Conservation (phyloP, 257 asterid species). For the Ocimum tenuiflorum region DNA sequence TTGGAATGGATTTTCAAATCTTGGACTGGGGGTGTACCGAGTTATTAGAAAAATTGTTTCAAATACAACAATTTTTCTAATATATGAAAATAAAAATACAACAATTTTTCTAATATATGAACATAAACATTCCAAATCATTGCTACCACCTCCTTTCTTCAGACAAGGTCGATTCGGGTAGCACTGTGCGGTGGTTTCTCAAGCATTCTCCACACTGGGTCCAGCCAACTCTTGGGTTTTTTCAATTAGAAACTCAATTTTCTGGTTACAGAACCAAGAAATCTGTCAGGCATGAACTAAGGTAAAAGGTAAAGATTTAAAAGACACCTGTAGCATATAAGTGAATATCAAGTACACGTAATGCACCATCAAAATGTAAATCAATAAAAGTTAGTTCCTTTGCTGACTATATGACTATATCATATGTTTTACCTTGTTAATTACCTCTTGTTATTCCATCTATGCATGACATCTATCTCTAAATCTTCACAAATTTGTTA, state of each 20-base stretch:
- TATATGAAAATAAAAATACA: too few relatives aligned
- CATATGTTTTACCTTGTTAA: not conserved
- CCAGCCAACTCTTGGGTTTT: conserved; percentile 31
- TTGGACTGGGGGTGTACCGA: too few relatives aligned
- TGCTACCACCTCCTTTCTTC: not conserved
- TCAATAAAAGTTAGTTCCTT: not conserved
- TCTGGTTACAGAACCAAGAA: conserved; percentile 30
- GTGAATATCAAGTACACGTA: not conserved
- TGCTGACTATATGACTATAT: not conserved
- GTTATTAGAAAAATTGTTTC: too few relatives aligned
- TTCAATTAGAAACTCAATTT: conserved; percentile 58
- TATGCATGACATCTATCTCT: not conserved
- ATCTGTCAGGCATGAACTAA: not conserved
- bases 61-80: too few relatives aligned
- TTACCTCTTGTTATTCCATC: not conserved
- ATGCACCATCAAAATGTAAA: not conserved
- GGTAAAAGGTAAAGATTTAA: not conserved
- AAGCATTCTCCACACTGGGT: conserved; percentile 17
- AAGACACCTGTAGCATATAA: not conserved
- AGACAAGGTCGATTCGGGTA: not conserved
- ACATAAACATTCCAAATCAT: too few relatives aligned
- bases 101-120: too few relatives aligned
- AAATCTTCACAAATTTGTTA: not conserved
- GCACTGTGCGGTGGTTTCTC: not conserved
- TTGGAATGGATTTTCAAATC: too few relatives aligned